These are phyloP conservation scores for Fusarium fujikuroi DNA, from an alignment of 2,329 filamentous ascomycete species.

Conservation along the genomic window DNA sequence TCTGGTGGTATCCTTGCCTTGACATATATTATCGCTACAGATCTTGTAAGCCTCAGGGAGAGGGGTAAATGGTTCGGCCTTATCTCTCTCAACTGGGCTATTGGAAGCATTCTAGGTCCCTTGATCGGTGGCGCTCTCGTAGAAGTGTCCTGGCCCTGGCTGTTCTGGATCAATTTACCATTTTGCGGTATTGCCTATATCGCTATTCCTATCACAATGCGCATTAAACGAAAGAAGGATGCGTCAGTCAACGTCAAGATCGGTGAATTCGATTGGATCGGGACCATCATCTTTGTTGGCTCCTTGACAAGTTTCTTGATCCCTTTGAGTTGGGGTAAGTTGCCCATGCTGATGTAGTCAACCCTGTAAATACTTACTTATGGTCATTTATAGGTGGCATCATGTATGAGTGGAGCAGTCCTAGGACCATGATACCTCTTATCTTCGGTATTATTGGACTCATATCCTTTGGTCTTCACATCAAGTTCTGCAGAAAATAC, in stretches of 20 bases:
- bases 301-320: constrained; percentile 59
- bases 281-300: constrained; percentile 68
- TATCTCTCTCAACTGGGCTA: constrained; percentile 60
- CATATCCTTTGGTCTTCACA: constrained; percentile 32
- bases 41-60: constrained; percentile 57
- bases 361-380: constrained; percentile 5
- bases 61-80: constrained; percentile 55
- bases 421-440: constrained; percentile 70
- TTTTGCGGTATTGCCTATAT: constrained; percentile 50
- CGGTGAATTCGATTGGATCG: constrained; percentile 68
- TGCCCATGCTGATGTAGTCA: background rate
- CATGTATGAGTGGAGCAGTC: constrained; percentile 72
- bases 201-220: constrained; percentile 34
- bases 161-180: constrained; percentile 73
- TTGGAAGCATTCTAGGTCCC: constrained; percentile 59
- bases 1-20: constrained; percentile 61
- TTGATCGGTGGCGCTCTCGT: constrained; percentile 65
- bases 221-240: constrained; percentile 28
- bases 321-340: constrained; percentile 39
- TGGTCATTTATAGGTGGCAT: constrained; percentile 60
- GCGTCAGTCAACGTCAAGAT: constrained; percentile 21
- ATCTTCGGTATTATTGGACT: constrained; percentile 62
- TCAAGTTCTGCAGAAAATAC: constrained; percentile 34
- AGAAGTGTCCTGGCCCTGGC: constrained; percentile 67
- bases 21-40: constrained; percentile 58